phyloP scores from a whole-genome alignment of 2,329 filamentous ascomycete species.

The Xylaria sp. region DNA sequence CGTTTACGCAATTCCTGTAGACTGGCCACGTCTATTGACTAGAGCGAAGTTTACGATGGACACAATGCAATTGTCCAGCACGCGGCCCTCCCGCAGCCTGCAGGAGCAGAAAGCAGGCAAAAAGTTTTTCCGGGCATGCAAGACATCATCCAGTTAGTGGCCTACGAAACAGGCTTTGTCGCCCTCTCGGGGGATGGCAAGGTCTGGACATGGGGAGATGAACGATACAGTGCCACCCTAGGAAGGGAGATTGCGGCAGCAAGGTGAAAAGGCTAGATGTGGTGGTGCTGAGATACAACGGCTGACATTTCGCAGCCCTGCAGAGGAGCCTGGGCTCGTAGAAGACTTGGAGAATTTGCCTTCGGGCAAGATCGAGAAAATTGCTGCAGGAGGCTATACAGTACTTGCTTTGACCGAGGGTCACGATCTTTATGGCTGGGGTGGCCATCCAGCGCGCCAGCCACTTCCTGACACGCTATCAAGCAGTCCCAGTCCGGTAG shows the following conservation, averaged over 20 bases:
- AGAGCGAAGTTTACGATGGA: conserved; percentile 42
- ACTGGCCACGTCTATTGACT: conserved; percentile 26
- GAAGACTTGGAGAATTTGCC: conserved; percentile 62
- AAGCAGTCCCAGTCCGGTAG: conserved; percentile 55
- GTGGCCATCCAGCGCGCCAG: conserved; percentile 53
- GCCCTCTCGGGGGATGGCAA: conserved; percentile 56
- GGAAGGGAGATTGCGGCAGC: conserved; percentile 58
- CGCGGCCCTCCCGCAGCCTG: conserved; percentile 29
- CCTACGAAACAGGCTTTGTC: conserved; percentile 62
- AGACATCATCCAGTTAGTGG: conserved; percentile 54
- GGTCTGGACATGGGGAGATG: conserved; percentile 67
- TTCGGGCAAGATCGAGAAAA: conserved; percentile 61
- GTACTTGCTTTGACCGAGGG: conserved; percentile 67
- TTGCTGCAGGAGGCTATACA: conserved; percentile 67
- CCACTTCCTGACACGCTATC: conserved; percentile 48
- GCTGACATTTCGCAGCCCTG: conserved; percentile 51
- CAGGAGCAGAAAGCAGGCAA: conserved; percentile 17
- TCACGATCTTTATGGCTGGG: conserved; percentile 71
- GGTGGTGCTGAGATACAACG: neutral
- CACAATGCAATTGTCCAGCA: conserved; percentile 46
- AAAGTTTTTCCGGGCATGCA: conserved; percentile 43
- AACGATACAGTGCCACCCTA: conserved; percentile 65
- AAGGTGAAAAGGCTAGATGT: conserved; percentile 43
- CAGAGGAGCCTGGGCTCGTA: conserved; percentile 58
- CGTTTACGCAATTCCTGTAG: conserved; percentile 1